These are phyloP conservation scores for Crinitomyces ghanaensis DNA, from an alignment of 805 yeast genomes.

Conservation along the genomic window DNA sequence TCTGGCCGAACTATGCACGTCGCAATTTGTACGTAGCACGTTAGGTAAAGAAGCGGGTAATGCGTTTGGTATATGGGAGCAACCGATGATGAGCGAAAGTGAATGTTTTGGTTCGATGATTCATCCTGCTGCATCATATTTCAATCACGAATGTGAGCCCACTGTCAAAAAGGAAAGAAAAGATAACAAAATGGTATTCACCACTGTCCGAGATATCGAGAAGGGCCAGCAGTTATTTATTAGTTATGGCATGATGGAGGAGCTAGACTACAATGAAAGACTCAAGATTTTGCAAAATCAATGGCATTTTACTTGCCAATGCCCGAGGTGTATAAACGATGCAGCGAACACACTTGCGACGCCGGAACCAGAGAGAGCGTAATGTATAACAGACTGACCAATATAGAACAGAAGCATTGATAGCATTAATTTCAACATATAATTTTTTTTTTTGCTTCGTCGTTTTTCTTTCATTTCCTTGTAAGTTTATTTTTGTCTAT, in stretches of 20 bases:
- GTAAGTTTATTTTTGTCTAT: no score
- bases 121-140: conserved; percentile 52
- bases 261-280: conserved; percentile 33
- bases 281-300: conserved; percentile 33
- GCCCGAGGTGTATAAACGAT: conserved; percentile 32
- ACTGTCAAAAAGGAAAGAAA: conserved; percentile 37
- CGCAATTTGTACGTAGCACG: conserved; percentile 33
- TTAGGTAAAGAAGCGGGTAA: conserved; percentile 54
- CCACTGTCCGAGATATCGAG: conserved; percentile 30
- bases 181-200: conserved; percentile 33
- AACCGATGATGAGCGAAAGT: conserved; percentile 24
- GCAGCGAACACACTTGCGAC: no score
- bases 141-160: conserved; percentile 56
- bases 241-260: conserved; percentile 43
- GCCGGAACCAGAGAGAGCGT: conserved; percentile 2
- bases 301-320: conserved; percentile 53
- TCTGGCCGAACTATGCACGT: conserved; percentile 29
- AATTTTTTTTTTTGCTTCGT: conserved; percentile 1
- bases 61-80: conserved; percentile 61
- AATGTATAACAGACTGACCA: not conserved
- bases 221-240: conserved; percentile 44
- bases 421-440: no score
- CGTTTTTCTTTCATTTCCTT: no score
- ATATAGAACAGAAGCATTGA: no score
- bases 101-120: conserved; percentile 52